Evolutionary conservation across 2,329 filamentous ascomycete genomes (phyloP).

Genomic region (Hortaea werneckii): DNA sequence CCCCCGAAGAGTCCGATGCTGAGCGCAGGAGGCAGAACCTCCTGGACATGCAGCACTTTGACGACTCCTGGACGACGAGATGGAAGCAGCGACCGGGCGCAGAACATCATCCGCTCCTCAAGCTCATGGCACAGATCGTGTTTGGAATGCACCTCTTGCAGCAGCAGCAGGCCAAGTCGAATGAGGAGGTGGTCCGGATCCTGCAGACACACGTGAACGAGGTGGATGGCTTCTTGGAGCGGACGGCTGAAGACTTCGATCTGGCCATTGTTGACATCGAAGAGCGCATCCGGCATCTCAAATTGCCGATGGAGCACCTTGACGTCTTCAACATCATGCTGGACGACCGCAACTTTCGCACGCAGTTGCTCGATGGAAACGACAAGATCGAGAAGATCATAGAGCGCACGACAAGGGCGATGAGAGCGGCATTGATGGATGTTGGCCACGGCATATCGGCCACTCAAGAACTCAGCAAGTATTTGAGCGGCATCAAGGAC

Average conservation of each 20-base stretch:
- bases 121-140: conserved; percentile 82
- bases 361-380: conserved; percentile 76
- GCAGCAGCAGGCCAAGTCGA: conserved; percentile 76
- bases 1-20: conserved; percentile 33
- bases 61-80: conserved; percentile 58
- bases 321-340: conserved; percentile 79
- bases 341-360: conserved; percentile 70
- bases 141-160: conserved; percentile 87
- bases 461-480: conserved; percentile 65
- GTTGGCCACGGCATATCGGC: conserved; percentile 67
- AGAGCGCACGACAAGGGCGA: conserved; percentile 61
- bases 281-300: conserved; percentile 68
- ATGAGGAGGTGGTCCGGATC: conserved; percentile 78
- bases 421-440: conserved; percentile 71
- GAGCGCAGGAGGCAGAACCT: conserved; percentile 55
- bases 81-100: conserved; percentile 71
- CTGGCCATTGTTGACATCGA: conserved; percentile 68
- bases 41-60: conserved; percentile 57
- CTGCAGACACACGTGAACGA: conserved; percentile 89
- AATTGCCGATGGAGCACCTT: conserved; percentile 73
- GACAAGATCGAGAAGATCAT: conserved; percentile 86
- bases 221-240: conserved; percentile 81
- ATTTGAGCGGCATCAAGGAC: conserved; percentile 52
- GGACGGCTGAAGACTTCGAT: conserved; percentile 73
- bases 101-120: conserved; percentile 76